phyloP scores from a whole-genome alignment of 202 grass and related monocot genomes.

The Hordeum pubiflorum region DNA sequence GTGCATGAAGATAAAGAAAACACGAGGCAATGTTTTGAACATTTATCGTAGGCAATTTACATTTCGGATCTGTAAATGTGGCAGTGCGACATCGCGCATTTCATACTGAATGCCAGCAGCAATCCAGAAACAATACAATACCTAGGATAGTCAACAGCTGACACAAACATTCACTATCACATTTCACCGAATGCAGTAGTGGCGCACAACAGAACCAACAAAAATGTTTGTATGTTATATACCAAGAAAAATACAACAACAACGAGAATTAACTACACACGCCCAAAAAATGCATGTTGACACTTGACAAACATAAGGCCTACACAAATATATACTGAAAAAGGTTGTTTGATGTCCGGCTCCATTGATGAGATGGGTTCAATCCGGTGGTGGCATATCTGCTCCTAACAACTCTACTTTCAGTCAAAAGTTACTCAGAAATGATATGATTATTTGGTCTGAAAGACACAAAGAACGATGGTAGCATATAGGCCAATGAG shows the following conservation, averaged over 20 bases:
- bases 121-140: neutral
- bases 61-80: neutral
- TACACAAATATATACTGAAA: neutral
- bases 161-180: neutral
- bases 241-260: neutral
- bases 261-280: neutral
- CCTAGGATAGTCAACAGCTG: neutral
- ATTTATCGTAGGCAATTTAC: neutral
- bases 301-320: neutral
- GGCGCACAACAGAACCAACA: neutral
- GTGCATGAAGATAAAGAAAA: too few species aligned
- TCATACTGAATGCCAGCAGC: neutral
- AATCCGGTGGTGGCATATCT: neutral
- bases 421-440: neutral
- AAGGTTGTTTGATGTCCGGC: neutral
- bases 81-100: neutral
- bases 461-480: neutral
- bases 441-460: neutral
- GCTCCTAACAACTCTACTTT: slow-evolving; percentile 3
- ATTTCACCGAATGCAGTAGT: neutral
- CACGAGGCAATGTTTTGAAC: neutral
- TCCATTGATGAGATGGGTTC: neutral
- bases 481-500: slow-evolving; percentile 16
- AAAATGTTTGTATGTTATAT: neutral
- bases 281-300: neutral